Evolutionary conservation across 305 asterid genomes (phyloP), one percentile per base, ranked within the genome.

Genomic region (Ruellia speciosa): DNA sequence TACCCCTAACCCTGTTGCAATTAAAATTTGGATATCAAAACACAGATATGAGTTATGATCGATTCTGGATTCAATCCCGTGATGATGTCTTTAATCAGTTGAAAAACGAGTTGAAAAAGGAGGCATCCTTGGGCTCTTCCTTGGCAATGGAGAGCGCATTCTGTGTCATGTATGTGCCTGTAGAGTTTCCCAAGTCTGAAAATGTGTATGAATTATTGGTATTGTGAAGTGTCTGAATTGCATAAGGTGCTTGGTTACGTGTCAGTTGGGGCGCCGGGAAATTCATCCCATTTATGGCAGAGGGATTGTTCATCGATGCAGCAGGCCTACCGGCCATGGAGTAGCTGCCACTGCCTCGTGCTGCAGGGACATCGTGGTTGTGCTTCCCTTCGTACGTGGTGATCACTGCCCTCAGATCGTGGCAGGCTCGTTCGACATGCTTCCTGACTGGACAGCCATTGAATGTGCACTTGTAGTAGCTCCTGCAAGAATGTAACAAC

Each of bases 331-430:
- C 70, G 34, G 33, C 70, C 68, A 66, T 56, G 0, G 70, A 2
- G 41, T 90, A 82, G 60, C 74, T 66, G 9, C 83, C 84, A 7
- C 90, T 79, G 11, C 98, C 98, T 0, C 98, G 79, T n/a, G 95
- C 93, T 45, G 95, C 96, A 8, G 98, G 98, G 19, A 90, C 95
- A 53, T 90, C 98, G 12, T 90, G 98, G 83, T 83, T 87, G 77
- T 90, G 96, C 64, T 90, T 90, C 34, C 98, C 96, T 69, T 90
- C 98, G 51, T 90, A 90, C 0, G 96, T 87, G 3, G 98, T 90
- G 70, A 87, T 85, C 59, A 90, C 98, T 0, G 98, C 88, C 62
- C 94, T 70, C 16, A 66, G 54, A 43, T 90, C 96, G n/a, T 88
- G 96, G 69, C 85, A 73, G 40, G 98, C 98, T 55, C 98, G 80